Base-by-base conservation (phyloP, 2,329 filamentous ascomycete genomes). In the Ceratocystis smalleyi region DNA sequence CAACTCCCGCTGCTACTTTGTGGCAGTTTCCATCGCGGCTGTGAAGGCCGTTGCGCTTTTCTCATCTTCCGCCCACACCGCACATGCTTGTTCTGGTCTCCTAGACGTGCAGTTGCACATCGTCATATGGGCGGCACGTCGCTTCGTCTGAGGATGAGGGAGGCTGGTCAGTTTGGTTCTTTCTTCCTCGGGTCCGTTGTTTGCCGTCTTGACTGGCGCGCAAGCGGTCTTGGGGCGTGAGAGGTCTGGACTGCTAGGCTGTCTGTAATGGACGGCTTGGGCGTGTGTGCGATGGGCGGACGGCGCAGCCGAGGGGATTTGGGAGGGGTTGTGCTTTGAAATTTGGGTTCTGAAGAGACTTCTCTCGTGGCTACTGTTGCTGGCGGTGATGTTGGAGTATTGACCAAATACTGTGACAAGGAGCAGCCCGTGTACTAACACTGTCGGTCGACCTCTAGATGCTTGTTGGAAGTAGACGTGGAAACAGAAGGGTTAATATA, bases 311-410 rank as follows among this genome's bases (percentile, higher is more conserved):
- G 69, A 67, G 35, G 65, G 68, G 67, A 67, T 67, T 71, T 70
- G 71, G 70, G 71, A 72, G 69, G 69, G 70, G 74, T 75, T 64
- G 69, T 75, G 74, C 73, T 75, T 74, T 73, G 65, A 75, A 59
- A 73, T 62, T 68, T 72, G 74, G 74, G 73, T 73, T 73, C 72
- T 74, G 72, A 73, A 69, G 68, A 66, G 24, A 59, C 63, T 66
- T 66, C 65, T 65, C 35, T 40, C 35, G 35, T 40, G 35, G 35
- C 15, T 12, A 40, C 5, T 40, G 1, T 40, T 40, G 35, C 35
- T 12, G 35, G 10, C 15, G 35, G 35, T 40, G 35, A 15, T 40
- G 35, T 40, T 40, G 35, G 12, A 12, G 10, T 10, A 40, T 40
- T 40, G 35, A 40, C 35, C 10, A 40, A 40, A 4, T 40, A 3